Evolutionary conservation across 495 filamentous ascomycete genomes (phyloP).

Genomic region (Hypoxylon subgilvum): DNA sequence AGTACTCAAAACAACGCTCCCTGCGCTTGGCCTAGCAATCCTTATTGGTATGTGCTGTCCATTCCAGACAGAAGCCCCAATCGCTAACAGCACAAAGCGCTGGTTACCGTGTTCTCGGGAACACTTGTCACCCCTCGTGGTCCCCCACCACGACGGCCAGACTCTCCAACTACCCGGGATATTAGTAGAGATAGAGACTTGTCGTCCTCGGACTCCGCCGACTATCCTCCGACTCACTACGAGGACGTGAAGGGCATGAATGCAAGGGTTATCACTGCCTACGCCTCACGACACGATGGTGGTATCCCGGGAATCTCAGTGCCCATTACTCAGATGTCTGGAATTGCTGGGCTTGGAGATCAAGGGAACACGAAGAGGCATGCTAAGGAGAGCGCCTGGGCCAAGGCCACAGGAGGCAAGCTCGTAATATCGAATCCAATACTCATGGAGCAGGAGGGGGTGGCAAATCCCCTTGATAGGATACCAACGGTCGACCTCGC

Average conservation of each 20-base stretch:
- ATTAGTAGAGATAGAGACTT: conserved; percentile 42
- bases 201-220: conserved; percentile 49
- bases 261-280: conserved; percentile 47
- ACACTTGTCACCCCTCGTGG: conserved; percentile 37
- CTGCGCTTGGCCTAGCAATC: conserved; percentile 54
- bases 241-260: conserved; percentile 53
- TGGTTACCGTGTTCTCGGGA: conserved; percentile 44
- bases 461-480: conserved; percentile 48
- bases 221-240: conserved; percentile 52
- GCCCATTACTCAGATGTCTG: conserved; percentile 27
- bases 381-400: conserved; percentile 36
- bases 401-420: conserved; percentile 41
- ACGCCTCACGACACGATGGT: conserved; percentile 31
- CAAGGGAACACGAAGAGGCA: conserved; percentile 41
- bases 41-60: conserved; percentile 52
- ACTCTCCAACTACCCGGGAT: conserved; percentile 35
- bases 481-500: conserved; percentile 56
- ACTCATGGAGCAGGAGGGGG: conserved; percentile 43
- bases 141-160: conserved; percentile 31
- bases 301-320: conserved; percentile 23
- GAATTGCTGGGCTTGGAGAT: conserved; percentile 25
- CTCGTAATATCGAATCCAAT: conserved; percentile 59
- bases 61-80: background rate
- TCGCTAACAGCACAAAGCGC: conserved; percentile 37
- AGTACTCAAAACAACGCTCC: conserved; percentile 55